These are phyloP conservation scores for Chytriomyces sp. DNA, from an alignment of 192 early-diverging fungal genomes.

Conservation along the genomic window DNA sequence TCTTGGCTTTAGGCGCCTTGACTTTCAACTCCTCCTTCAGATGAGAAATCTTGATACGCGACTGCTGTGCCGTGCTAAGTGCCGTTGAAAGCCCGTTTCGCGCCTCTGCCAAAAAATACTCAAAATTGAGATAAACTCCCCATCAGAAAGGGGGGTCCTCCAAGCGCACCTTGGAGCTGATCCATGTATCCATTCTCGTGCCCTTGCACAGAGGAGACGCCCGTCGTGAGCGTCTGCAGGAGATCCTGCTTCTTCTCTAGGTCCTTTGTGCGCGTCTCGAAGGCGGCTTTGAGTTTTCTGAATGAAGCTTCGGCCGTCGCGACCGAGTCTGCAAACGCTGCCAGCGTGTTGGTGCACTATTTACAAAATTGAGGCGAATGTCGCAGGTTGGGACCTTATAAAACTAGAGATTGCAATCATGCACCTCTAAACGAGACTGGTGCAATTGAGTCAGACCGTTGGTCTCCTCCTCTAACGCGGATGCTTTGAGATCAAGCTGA, in stretches of 20 bases:
- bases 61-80: constrained; percentile 63
- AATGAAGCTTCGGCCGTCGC: constrained; percentile 6
- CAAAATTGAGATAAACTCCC: not conserved
- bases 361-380: not conserved
- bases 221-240: constrained; percentile 90
- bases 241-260: constrained; percentile 69
- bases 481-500: constrained; percentile 78
- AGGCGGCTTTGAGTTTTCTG: constrained; percentile 53
- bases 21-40: constrained; percentile 73
- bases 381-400: not conserved
- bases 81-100: constrained; percentile 26
- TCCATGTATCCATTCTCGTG: constrained; percentile 96
- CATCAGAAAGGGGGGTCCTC: not conserved
- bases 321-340: not conserved
- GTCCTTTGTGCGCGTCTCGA: constrained; percentile 58
- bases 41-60: constrained; percentile 76
- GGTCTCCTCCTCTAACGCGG: constrained; percentile 77
- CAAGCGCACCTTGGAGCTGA: constrained; percentile 73
- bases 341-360: not conserved
- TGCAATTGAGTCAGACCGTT: not conserved
- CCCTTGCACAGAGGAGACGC: constrained; percentile 85
- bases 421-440: constrained; percentile 8
- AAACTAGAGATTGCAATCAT: not conserved
- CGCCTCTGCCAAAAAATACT: constrained; percentile 10
- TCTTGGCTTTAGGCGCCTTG: constrained; percentile 64